Evolutionary conservation across 78 protist species (phyloP), one percentile per base, ranked within the genome.

Genomic region (Dictyostelium citrinum): DNA sequence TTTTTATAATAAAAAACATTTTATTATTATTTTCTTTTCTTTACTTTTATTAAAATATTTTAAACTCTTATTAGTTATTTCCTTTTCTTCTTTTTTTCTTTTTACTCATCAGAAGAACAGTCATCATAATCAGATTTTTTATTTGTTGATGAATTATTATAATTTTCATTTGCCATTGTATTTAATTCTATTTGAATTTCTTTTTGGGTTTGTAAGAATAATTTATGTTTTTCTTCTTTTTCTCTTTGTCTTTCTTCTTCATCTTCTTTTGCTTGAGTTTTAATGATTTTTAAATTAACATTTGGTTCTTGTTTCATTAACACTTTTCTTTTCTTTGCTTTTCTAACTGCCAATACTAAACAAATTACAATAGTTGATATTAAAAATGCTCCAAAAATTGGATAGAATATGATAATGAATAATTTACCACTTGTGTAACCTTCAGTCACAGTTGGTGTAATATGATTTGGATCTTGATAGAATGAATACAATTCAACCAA

Each of bases 281-380:
- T 58, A 64, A 83, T 49, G 64, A 60, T 77, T 64, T 86, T 41
- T 31, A 55, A 31, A 5, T 60, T 60, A 7, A 76, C 79, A 61
- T 77, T 77, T 77, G 24, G 64, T 31, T 77, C 79, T 60, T 76
- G 84, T 16, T 77, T 77, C 35, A 76, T 6, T 61, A 85, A 11
- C 16, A 77, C 2, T 46, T 45, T 86, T 9, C 84, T 83, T 60
- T 45, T 39, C 12, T 64, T 86, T 86, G 92, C 68, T 43, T 77
- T 86, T 64, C 78, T 75, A 22, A 64, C 45, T 10, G 55, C 67
- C 31, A 75, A 70, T 0, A 64, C 22, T 10, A 49, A n/a, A 51
- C 78, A 76, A 64, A 64, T 10, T 64, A 12, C 17, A 64, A 64
- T 24, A 5, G 35, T 24, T 64, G 72, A 27, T 16, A 70, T 8